phyloP scores from a whole-genome alignment of 2,329 filamentous ascomycete genomes.

The Talaromyces albobiverticillius region DNA sequence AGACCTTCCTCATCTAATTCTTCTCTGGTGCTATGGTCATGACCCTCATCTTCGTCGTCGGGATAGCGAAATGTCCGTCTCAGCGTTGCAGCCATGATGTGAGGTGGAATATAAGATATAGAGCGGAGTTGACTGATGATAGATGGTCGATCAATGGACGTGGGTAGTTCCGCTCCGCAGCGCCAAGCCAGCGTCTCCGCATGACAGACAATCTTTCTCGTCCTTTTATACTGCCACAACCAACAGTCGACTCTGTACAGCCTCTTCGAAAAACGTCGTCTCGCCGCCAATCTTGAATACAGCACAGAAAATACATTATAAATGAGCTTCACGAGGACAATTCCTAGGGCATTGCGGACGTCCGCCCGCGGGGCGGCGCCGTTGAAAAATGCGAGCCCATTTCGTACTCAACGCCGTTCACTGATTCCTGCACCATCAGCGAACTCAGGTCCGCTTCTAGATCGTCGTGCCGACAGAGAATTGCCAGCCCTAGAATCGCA shows the following conservation, averaged over 20 bases:
- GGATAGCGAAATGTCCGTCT: slow-evolving; percentile 78
- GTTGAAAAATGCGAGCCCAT: slow-evolving; percentile 8
- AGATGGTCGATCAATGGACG: background rate
- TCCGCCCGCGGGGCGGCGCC: background rate
- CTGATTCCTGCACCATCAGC: slow-evolving; percentile 50
- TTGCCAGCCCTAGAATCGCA: slow-evolving; percentile 44
- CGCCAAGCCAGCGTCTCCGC: slow-evolving; percentile 11
- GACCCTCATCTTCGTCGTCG: slow-evolving; percentile 52
- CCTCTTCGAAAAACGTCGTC: background rate
- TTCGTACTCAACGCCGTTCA: slow-evolving; percentile 35
- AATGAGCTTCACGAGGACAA: slow-evolving; percentile 4
- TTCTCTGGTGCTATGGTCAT: slow-evolving; percentile 47
- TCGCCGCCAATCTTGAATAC: background rate
- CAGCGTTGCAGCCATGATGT: slow-evolving; percentile 55
- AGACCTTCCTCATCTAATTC: slow-evolving; percentile 74
- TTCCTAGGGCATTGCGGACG: slow-evolving; percentile 5
- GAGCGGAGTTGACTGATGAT: slow-evolving; percentile 1
- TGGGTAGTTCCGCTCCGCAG: slow-evolving; percentile 2
- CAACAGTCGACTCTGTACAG: background rate
- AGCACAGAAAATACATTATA: background rate
- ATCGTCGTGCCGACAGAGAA: slow-evolving; percentile 52
- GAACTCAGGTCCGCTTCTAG: slow-evolving; percentile 51
- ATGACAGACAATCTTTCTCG: background rate
- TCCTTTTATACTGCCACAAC: background rate
- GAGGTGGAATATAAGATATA: background rate